A percentile compares a stretch with the other conserved stretches of the same genome.
phyloP scores from a whole-genome alignment of 345 rosid genomes.

The Salix koriyanagi region DNA sequence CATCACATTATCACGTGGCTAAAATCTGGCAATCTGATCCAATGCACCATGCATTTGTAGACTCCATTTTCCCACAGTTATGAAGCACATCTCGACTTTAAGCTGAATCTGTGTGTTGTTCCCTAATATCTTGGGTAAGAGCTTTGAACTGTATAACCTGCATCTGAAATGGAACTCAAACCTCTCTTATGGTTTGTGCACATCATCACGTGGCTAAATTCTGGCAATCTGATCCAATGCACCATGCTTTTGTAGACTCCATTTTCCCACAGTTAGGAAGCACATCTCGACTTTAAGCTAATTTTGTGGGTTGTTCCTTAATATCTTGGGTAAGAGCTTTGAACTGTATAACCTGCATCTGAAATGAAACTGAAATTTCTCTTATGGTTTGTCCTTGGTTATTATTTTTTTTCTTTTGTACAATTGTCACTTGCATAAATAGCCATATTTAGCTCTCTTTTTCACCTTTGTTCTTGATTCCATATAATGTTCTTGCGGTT shows the following conservation, averaged over 20 bases:
- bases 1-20: slow-evolving; percentile 59
- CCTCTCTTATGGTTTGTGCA: slow-evolving; percentile 7
- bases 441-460: neutral
- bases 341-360: neutral
- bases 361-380: neutral
- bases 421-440: neutral
- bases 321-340: neutral
- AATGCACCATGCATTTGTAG: slow-evolving; percentile 48
- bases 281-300: neutral
- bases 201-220: slow-evolving; percentile 55
- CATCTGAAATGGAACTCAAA: neutral
- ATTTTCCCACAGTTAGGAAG: slow-evolving; percentile 38
- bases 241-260: slow-evolving; percentile 53
- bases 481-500: neutral
- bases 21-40: slow-evolving; percentile 65
- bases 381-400: neutral
- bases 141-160: neutral
- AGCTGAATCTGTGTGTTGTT: neutral
- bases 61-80: slow-evolving; percentile 47
- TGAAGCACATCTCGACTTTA: neutral
- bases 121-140: neutral
- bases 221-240: slow-evolving; percentile 61
- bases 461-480: neutral
- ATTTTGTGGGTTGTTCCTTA: neutral
- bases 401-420: neutral